Percentiles rank a stretch among this genome's conserved stretches.
Evolutionary conservation across 176 grass and related monocot genomes (phyloP).

Genomic region (Paspalum notatum): DNA sequence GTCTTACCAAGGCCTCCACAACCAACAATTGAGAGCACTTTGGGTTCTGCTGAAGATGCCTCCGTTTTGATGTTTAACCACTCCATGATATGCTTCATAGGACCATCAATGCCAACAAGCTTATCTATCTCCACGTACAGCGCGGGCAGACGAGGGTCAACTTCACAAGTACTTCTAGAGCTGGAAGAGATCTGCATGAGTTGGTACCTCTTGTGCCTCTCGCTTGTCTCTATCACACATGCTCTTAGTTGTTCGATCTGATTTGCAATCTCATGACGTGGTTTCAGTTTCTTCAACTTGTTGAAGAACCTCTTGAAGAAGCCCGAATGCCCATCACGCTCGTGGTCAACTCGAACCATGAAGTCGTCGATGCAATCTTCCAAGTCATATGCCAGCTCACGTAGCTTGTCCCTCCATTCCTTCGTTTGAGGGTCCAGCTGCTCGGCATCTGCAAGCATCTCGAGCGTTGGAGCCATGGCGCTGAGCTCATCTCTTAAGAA

Average conservation of each 20-base stretch:
- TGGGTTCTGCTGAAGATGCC: background rate
- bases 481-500: conserved; percentile 6
- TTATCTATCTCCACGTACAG: background rate
- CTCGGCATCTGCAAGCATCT: background rate
- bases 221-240: background rate
- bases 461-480: background rate
- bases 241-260: background rate
- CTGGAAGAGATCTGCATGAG: background rate
- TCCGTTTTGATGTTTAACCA: background rate
- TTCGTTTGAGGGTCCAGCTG: background rate
- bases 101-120: background rate
- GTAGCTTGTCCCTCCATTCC: background rate
- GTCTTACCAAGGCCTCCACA: conserved; percentile 29
- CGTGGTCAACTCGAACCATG: background rate
- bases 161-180: background rate
- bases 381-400: conserved; percentile 12
- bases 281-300: background rate
- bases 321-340: background rate
- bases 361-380: conserved; percentile 14
- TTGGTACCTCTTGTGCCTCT: conserved; percentile 16
- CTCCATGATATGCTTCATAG: conserved; percentile 10
- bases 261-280: background rate
- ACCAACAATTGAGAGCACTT: background rate
- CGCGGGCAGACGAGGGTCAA: background rate
- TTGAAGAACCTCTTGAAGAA: background rate